Evolutionary conservation across 2,329 filamentous ascomycete genomes (phyloP), one percentile per base, ranked within the genome.

Genomic region (Zelopaecilomyces penicillatus): DNA sequence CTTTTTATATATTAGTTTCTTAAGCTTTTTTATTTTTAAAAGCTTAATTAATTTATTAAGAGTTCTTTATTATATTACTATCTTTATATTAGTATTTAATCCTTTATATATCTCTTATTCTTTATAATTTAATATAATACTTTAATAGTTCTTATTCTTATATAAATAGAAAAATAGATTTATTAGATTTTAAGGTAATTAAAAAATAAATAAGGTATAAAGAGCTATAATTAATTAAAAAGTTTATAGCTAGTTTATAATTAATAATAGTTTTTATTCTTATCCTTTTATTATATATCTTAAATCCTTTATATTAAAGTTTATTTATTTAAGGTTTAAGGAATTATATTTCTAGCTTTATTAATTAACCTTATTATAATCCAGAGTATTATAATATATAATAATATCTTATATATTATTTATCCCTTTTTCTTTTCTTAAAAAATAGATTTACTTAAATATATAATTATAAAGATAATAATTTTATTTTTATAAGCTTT

Each of bases 71-170:
- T 39, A 47, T 33, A 39, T 35, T 43, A 26, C 35, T 37, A 42
- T 42, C 39, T 41, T 8, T 32, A 42, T 42, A 8, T 30, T 43
- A 37, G 6, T 37, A 43, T 37, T 37, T 32, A 37, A 37, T 27
- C 11, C 19, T 37, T 33, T 42, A 27, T 41, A 30, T 26, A 41
- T 31, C 10, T 37, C 19, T 37, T 42, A 42, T 29, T 39, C 40
- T 40, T 42, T 28, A 37, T 42, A 37, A 42, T 30, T 9, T 30
- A 30, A 28, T 31, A 26, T 41, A 42, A 34, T 35, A 38, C 4
- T 32, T 32, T 3, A 33, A 41, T 33, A 41, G 30, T 50, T 32
- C 53, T 54, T 0, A 40, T 40, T 40, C 27, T 30, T 40, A 30
- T 30, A 19, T 19, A 6, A 28, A 30, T 40, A 28, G 9, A 11